Conservation (phyloP, 345 rosid genomes). For the Orychophragmus violaceus region DNA sequence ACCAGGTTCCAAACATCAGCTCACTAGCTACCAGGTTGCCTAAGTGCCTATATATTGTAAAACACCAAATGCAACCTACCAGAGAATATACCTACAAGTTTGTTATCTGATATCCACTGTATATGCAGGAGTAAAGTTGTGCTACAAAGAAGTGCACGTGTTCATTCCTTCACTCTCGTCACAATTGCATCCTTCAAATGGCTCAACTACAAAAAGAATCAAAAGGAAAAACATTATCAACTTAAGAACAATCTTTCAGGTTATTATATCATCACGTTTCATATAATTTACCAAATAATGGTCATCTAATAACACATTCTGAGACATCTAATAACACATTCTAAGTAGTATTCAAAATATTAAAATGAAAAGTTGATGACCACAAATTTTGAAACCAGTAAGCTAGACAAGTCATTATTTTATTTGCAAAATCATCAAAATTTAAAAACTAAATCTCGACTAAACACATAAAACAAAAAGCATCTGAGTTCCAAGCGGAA, state of each 20-base stretch:
- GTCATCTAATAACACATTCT: no score
- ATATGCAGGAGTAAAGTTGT: not conserved
- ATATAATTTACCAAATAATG: no score
- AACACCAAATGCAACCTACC: no score
- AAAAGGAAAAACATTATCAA: no score
- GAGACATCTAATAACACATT: no score
- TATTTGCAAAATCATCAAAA: constrained; percentile 3
- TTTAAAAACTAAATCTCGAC: not conserved
- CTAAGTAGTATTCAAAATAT: constrained; percentile 2
- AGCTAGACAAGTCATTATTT: not conserved
- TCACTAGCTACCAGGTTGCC: no score
- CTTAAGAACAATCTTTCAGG: no score
- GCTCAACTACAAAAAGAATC: not conserved
- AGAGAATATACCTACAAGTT: not conserved
- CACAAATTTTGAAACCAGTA: not conserved
- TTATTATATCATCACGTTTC: not conserved
- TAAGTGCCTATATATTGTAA: not conserved
- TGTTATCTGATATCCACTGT: constrained; percentile 4
- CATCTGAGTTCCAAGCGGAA: not conserved
- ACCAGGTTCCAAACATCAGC: not conserved
- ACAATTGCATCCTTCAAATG: not conserved
- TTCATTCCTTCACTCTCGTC: not conserved
- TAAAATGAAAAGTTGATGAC: not conserved
- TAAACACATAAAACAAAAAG: not conserved
- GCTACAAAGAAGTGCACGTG: not conserved